Evolutionary conservation across 306 rosid genomes (phyloP).

Genomic region (Urtica urens): DNA sequence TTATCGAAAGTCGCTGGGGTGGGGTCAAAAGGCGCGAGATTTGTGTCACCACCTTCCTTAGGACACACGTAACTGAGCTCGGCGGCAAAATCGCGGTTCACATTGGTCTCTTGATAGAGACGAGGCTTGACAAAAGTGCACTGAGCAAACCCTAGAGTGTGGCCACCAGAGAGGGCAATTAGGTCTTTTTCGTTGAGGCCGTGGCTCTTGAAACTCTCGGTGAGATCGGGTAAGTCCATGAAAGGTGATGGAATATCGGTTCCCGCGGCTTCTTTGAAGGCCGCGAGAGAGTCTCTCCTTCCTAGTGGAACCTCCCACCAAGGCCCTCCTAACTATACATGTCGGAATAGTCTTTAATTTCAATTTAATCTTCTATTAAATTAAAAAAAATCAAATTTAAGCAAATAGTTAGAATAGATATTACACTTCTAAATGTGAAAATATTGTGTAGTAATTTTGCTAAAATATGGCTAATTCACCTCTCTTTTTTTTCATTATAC

Average conservation of each 20-base stretch:
- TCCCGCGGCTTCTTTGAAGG: constrained; percentile 23
- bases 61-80: constrained; percentile 22
- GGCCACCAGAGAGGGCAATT: constrained; percentile 29
- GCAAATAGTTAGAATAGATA: too few relatives aligned
- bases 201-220: constrained; percentile 20
- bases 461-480: too few relatives aligned
- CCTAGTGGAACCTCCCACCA: constrained; percentile 33
- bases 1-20: constrained; percentile 15
- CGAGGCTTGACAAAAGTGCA: constrained; percentile 16
- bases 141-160: constrained; percentile 29
- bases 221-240: constrained; percentile 20
- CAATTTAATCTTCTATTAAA: too few relatives aligned
- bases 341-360: too few relatives aligned
- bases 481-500: too few relatives aligned
- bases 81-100: constrained; percentile 17
- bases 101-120: constrained; percentile 26
- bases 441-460: too few relatives aligned
- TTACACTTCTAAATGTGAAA: too few relatives aligned
- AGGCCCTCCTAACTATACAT: constrained; percentile 38
- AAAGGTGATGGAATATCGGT: constrained; percentile 24
- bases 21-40: constrained; percentile 30
- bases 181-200: constrained; percentile 39
- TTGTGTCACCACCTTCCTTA: constrained; percentile 22
- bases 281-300: constrained; percentile 42
- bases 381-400: too few relatives aligned